These are phyloP conservation scores for Ophiostoma perfectum DNA, from an alignment of 2,329 filamentous ascomycete species.

Conservation along the genomic window DNA sequence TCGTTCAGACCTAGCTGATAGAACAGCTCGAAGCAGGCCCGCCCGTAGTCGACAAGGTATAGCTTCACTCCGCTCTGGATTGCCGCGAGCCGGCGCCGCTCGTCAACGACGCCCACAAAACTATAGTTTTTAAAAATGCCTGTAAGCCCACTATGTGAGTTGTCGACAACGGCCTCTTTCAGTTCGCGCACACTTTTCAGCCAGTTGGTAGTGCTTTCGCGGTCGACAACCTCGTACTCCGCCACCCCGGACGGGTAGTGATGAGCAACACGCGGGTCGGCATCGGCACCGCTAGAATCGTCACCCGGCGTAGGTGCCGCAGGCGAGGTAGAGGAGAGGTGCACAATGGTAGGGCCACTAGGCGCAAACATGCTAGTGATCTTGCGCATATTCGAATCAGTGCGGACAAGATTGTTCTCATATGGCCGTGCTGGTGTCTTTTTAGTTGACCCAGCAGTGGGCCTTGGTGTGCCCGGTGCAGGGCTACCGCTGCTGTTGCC, in stretches of 20 bases:
- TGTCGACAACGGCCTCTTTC: conserved; percentile 70
- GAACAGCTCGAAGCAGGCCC: conserved; percentile 81
- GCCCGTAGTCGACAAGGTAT: conserved; percentile 88
- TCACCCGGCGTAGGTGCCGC: not conserved
- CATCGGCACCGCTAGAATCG: not conserved
- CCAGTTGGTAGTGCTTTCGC: conserved; percentile 63
- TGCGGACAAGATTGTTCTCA: conserved; percentile 85
- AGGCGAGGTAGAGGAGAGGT: conserved; percentile 13
- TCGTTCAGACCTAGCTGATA: conserved; percentile 93
- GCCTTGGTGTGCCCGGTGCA: conserved; percentile 33
- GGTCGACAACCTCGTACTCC: conserved; percentile 67
- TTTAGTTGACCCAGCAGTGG: conserved; percentile 30
- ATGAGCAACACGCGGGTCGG: not conserved
- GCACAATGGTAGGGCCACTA: conserved; percentile 32
- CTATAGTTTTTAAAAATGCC: conserved; percentile 84
- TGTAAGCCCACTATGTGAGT: conserved; percentile 78
- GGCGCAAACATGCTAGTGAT: conserved; percentile 93
- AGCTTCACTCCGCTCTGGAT: conserved; percentile 90
- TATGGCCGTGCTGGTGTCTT: conserved; percentile 53
- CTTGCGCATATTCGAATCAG: conserved; percentile 81
- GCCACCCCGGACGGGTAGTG: conserved; percentile 39
- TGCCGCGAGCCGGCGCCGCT: conserved; percentile 77
- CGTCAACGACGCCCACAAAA: conserved; percentile 90
- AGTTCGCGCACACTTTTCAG: conserved; percentile 83
- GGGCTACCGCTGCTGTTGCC: conserved; percentile 26